These are phyloP conservation scores for Coemansia sp. DNA, from an alignment of 192 early-diverging fungal species.

Conservation along the genomic window DNA sequence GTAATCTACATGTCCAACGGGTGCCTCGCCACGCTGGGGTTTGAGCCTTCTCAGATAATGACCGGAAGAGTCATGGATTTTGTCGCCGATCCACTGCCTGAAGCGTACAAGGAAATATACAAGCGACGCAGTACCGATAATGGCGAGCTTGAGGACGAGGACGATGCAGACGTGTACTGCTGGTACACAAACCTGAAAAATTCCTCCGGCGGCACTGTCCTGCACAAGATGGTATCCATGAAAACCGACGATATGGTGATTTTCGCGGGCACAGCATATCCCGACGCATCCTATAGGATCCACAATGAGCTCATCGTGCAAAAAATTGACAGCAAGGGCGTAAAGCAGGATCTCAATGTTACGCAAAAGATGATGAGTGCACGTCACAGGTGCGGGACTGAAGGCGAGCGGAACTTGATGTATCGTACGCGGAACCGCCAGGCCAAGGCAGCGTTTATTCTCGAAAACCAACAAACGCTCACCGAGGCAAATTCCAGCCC, in stretches of 20 bases:
- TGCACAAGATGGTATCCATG: background rate
- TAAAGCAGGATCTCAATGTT: background rate
- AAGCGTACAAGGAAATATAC: constrained; percentile 5
- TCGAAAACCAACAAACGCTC: constrained; percentile 14
- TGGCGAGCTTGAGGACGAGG: constrained; percentile 2
- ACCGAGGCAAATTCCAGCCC: background rate
- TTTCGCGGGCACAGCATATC: background rate
- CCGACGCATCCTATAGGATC: background rate
- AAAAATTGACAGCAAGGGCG: background rate
- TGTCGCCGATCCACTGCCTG: background rate
- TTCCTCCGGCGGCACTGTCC: background rate
- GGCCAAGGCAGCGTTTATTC: constrained; percentile 38
- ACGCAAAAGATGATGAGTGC: background rate
- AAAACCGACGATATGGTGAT: constrained; percentile 1
- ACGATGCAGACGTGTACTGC: constrained; percentile 1
- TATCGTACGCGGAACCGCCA: constrained; percentile 27
- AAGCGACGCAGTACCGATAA: background rate
- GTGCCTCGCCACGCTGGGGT: background rate
- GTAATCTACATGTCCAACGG: constrained; percentile 3
- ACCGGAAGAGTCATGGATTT: background rate
- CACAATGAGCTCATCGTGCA: constrained; percentile 5
- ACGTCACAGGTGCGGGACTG: constrained; percentile 7
- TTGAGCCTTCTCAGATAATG: background rate
- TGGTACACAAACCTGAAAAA: background rate
- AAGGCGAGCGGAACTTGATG: constrained; percentile 7